phyloP scores from a whole-genome alignment of 768 basidiomycete species.

The Xanthoconium purpureum region DNA sequence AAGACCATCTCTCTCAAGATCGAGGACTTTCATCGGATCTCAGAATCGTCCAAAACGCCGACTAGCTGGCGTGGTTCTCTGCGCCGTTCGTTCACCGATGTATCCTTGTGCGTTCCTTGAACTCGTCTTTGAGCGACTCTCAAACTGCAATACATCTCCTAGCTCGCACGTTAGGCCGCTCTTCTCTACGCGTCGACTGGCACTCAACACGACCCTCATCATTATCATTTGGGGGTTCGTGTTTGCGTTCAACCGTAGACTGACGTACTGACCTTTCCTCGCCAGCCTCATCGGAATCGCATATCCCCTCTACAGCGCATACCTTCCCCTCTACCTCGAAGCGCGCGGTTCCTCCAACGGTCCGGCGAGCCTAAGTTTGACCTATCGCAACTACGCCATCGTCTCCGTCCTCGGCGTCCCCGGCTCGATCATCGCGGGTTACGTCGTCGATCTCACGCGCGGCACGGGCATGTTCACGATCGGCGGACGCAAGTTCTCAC shows the following conservation, averaged over 20 bases:
- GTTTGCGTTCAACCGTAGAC: neutral
- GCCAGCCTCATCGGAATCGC: slow-evolving; percentile 48
- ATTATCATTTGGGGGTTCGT: slow-evolving; percentile 52
- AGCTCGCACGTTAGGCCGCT: slow-evolving; percentile 49
- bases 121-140: neutral
- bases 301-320: slow-evolving; percentile 52
- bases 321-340: slow-evolving; percentile 48
- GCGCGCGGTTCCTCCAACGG: slow-evolving; percentile 30
- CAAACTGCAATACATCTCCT: neutral
- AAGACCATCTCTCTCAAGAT: slow-evolving; percentile 43
- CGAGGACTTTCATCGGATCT: slow-evolving; percentile 39
- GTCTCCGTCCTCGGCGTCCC: slow-evolving; percentile 47
- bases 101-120: slow-evolving; percentile 37
- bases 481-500: slow-evolving; percentile 47
- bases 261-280: neutral
- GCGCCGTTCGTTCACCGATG: slow-evolving; percentile 34
- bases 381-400: slow-evolving; percentile 50
- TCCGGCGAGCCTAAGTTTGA: slow-evolving; percentile 24
- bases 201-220: slow-evolving; percentile 45
- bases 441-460: slow-evolving; percentile 44
- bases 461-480: slow-evolving; percentile 31
- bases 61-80: slow-evolving; percentile 24
- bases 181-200: slow-evolving; percentile 43
- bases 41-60: slow-evolving; percentile 11
- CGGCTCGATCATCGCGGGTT: slow-evolving; percentile 45